Percentiles rank a stretch among this genome's conserved stretches.
These are phyloP conservation scores for Albatrellus ellisii DNA, from an alignment of 768 basidiomycete genomes.

Conservation along the genomic window DNA sequence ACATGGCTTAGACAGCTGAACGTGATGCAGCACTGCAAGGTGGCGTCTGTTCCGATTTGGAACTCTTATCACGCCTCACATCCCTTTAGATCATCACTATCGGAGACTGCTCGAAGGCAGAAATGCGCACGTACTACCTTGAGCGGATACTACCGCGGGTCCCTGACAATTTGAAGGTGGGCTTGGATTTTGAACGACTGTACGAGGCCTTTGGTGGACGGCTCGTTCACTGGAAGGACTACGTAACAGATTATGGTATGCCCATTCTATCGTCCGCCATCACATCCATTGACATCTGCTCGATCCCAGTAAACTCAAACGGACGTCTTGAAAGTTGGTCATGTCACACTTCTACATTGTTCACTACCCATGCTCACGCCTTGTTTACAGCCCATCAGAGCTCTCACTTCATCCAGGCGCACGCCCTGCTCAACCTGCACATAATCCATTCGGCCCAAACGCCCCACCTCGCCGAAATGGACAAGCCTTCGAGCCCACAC, in stretches of 20 bases:
- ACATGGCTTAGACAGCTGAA: constrained; percentile 72
- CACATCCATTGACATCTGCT: constrained; percentile 2
- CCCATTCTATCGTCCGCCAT: neutral
- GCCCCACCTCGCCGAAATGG: constrained; percentile 18
- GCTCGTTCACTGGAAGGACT: constrained; percentile 74
- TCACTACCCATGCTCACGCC: constrained; percentile 1
- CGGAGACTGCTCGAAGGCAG: constrained; percentile 64
- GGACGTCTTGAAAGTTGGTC: constrained; percentile 58
- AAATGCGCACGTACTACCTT: constrained; percentile 53
- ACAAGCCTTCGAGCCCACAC: constrained; percentile 14
- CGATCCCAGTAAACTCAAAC: constrained; percentile 49
- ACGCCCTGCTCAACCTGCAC: constrained; percentile 72
- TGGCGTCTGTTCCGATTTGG: constrained; percentile 13
- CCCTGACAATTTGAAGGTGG: constrained; percentile 41
- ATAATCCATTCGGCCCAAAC: constrained; percentile 75
- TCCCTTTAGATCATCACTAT: constrained; percentile 55
- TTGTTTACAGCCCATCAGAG: constrained; percentile 49
- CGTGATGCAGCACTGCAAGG: constrained; percentile 76
- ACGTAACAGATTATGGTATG: constrained; percentile 59
- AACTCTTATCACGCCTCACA: neutral
- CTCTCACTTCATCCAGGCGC: constrained; percentile 78
- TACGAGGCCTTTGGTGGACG: constrained; percentile 79
- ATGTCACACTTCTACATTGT: neutral
- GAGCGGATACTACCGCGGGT: constrained; percentile 55
- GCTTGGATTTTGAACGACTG: constrained; percentile 56